phyloP scores from a whole-genome alignment of 139 green algal genomes.

The Axilococcus clingmanii region DNA sequence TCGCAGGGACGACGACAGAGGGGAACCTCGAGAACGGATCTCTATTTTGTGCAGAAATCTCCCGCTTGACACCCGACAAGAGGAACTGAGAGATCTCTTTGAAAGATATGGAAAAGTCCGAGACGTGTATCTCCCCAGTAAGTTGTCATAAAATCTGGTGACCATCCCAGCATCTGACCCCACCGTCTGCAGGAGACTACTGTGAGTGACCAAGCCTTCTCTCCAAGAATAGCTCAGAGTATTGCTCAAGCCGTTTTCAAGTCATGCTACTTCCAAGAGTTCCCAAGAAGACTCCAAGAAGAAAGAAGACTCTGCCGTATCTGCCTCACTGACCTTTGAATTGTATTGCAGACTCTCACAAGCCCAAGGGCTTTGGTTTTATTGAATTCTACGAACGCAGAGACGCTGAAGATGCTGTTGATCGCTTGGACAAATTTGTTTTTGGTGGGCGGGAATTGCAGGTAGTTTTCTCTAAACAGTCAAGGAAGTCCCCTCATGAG shows the following conservation, averaged over 20 bases:
- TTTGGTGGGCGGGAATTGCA: conserved; percentile 49
- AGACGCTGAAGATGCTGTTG: conserved; percentile 69
- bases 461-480: conserved; percentile 24
- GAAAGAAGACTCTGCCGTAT: neutral
- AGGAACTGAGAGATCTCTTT: conserved; percentile 53
- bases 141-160: conserved; percentile 18
- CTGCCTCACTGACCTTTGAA: neutral
- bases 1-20: neutral
- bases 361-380: conserved; percentile 71
- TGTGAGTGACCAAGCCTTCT: neutral
- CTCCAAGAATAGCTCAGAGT: neutral
- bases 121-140: conserved; percentile 70
- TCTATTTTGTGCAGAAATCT: conserved; percentile 58
- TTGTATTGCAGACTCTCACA: conserved; percentile 29
- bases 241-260: conserved; percentile 1
- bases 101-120: conserved; percentile 54
- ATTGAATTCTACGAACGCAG: conserved; percentile 62
- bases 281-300: too few species aligned
- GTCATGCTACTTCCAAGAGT: too few species aligned
- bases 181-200: neutral
- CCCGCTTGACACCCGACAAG: conserved; percentile 46
- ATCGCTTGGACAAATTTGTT: conserved; percentile 44
- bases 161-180: neutral
- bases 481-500: neutral
- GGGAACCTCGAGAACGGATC: neutral